Percentiles rank a stretch among this genome's conserved stretches.
phyloP scores from a whole-genome alignment of 2,329 filamentous ascomycete genomes.

The Penicillium palitans region DNA sequence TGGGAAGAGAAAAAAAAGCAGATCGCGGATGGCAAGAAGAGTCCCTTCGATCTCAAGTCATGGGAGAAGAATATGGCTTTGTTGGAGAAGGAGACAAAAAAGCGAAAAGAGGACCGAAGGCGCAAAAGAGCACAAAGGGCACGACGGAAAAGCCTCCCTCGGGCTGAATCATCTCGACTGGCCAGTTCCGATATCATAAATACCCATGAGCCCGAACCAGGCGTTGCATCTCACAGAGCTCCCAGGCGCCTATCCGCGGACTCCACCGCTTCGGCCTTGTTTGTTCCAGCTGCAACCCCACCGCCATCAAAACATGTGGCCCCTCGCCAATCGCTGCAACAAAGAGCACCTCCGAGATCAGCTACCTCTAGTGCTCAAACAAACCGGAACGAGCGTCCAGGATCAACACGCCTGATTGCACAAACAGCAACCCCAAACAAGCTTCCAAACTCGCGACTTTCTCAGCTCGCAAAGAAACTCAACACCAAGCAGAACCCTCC shows the following conservation, averaged over 20 bases:
- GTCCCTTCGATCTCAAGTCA: conserved; percentile 34
- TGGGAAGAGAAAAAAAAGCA: conserved; percentile 42
- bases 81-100: not conserved
- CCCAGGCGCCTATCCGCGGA: not conserved
- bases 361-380: not conserved
- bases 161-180: not conserved
- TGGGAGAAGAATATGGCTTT: conserved; percentile 30
- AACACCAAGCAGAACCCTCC: not conserved
- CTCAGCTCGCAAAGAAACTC: not conserved
- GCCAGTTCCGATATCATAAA: not conserved
- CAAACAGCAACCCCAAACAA: not conserved
- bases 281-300: not conserved
- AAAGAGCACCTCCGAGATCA: not conserved
- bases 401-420: not conserved
- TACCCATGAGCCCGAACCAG: not conserved
- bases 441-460: not conserved
- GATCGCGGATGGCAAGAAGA: conserved; percentile 32
- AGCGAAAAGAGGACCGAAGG: not conserved
- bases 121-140: conserved; percentile 2
- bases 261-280: not conserved
- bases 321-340: not conserved
- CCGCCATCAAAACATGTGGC: not conserved
- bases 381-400: not conserved
- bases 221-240: not conserved
- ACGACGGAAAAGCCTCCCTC: not conserved